Base-by-base conservation (phyloP, 73 alveolate species). In the Breviolum minutum region DNA sequence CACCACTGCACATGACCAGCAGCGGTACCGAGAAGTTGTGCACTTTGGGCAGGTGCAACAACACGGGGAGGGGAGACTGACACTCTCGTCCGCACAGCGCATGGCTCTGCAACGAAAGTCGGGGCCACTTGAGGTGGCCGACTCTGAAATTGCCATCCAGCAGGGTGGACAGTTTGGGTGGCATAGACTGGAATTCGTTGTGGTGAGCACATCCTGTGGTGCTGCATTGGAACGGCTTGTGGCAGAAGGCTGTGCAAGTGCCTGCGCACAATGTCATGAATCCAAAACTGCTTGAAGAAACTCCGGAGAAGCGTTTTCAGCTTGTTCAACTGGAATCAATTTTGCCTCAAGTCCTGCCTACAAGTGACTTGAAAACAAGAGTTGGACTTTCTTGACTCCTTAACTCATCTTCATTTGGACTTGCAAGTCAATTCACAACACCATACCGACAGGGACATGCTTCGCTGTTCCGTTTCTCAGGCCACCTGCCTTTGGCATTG, bases 191-290 rank as follows among this genome's bases (percentile, higher is more conserved):
- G 90, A 54, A 81, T 40, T 40, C 90, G 90, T 14, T 71, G 90
- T 17, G 90, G 90, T 40, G 90, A 81, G 70, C 90, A 81, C 90
- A 81, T 81, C 90, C 90, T 40, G 90, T 81, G 90, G 69, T 81
- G 90, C 69, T 81, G 90, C 90, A 48, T 81, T 22, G 90, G 90
- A n/a, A 81, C 90, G 20, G 90, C 93, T 61, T 84, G 93, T 24
- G 93, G 93, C 60, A 84, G 93, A 6, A 84, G 74, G 61, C 93
- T 84, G 93, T 84, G 93, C 40, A 84, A 60, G 61, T 84, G 93
- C 93, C 93, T 81, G 90, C 90, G 27, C 63, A 16, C 24, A 73
- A 24, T 22, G 82, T 19, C 82, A 20, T 71, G 19, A 20, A 20
- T 26, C 12, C 81, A 71, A 71, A 71, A 40, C 54, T 40, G 54